Conservation (phyloP, 352 stramenopile genomes). For the Plasmopara muralis region DNA sequence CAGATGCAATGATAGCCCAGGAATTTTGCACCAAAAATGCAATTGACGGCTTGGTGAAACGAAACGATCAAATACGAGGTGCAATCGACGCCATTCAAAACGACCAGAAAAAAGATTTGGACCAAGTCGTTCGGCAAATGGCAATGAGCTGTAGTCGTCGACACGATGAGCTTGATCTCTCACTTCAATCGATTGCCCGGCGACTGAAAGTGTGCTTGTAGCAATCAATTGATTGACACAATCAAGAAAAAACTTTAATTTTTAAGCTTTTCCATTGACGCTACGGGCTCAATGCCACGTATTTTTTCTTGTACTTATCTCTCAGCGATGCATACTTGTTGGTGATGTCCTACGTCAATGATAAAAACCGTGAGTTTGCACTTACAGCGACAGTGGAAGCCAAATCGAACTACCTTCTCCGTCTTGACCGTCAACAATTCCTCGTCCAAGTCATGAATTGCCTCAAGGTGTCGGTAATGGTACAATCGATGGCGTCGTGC, state of each 20-base stretch:
- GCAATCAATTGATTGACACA: not conserved
- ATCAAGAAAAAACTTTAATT: no score
- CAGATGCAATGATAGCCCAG: conserved; percentile 29
- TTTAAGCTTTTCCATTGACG: no score
- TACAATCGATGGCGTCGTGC: conserved; percentile 47
- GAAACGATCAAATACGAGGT: conserved; percentile 37
- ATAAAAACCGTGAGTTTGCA: no score
- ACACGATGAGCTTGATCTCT: conserved; percentile 36
- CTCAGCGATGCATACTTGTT: conserved; percentile 66
- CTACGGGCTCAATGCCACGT: conserved; percentile 20
- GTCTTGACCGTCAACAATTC: conserved; percentile 60
- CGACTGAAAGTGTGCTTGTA: conserved; percentile 36
- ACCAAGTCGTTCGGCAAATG: conserved; percentile 31
- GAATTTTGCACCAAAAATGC: conserved; percentile 40
- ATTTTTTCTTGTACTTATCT: conserved; percentile 76
- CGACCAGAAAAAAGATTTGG: conserved; percentile 34
- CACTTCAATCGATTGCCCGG: conserved; percentile 33
- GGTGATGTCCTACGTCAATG: conserved; percentile 44
- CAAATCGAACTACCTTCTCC: conserved; percentile 40
- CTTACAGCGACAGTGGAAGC: not conserved
- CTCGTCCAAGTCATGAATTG: conserved; percentile 60
- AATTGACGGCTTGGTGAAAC: conserved; percentile 43
- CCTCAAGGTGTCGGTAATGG: conserved; percentile 46
- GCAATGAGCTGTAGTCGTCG: conserved; percentile 6
- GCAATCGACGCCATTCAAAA: conserved; percentile 32